phyloP scores from a whole-genome alignment of 2,329 filamentous ascomycete genomes.

The Lasiodiplodia citricola region DNA sequence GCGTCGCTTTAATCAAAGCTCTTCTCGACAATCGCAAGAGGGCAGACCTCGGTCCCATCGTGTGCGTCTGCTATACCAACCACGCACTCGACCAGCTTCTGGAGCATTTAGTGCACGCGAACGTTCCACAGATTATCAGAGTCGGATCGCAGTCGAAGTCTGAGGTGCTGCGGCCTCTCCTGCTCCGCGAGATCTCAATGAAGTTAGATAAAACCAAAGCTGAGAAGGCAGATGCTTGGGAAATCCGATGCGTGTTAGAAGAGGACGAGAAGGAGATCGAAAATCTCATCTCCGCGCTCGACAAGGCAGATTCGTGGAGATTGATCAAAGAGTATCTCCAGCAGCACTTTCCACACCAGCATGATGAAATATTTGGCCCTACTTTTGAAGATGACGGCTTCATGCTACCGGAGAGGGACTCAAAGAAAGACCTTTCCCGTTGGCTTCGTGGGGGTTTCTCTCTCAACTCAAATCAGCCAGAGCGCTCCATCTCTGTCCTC shows the following conservation, averaged over 20 bases:
- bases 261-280: slow-evolving; percentile 31
- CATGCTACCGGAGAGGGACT: not conserved
- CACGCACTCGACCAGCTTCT: slow-evolving; percentile 65
- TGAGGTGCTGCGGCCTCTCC: slow-evolving; percentile 55
- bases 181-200: slow-evolving; percentile 47
- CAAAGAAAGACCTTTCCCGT: not conserved
- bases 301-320: not conserved
- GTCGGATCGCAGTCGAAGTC: slow-evolving; percentile 66
- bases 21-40: slow-evolving; percentile 52
- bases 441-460: not conserved
- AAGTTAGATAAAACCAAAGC: slow-evolving; percentile 45
- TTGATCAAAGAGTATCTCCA: slow-evolving; percentile 22
- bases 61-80: slow-evolving; percentile 57
- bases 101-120: slow-evolving; percentile 60
- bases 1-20: slow-evolving; percentile 63
- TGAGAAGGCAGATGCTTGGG: slow-evolving; percentile 44
- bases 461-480: not conserved
- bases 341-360: not conserved
- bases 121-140: slow-evolving; percentile 60
- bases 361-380: not conserved
- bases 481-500: not conserved
- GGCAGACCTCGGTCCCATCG: slow-evolving; percentile 51
- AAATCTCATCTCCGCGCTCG: slow-evolving; percentile 25
- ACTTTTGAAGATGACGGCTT: not conserved
- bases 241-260: slow-evolving; percentile 32